These are phyloP conservation scores for Corylus avellana DNA, from an alignment of 306 rosid species.

Conservation along the genomic window DNA sequence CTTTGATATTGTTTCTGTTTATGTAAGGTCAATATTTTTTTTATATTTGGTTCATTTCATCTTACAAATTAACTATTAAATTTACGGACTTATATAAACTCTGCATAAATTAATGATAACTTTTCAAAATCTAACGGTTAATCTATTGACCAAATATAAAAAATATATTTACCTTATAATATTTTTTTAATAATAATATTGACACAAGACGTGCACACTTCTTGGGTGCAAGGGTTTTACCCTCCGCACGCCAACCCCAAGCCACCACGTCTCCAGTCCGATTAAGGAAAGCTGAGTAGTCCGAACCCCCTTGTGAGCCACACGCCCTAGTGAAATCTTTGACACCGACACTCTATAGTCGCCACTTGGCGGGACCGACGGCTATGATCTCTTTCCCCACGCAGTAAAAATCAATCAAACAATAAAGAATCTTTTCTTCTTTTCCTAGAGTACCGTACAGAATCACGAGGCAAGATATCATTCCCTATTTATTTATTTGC, in stretches of 20 bases:
- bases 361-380: background rate
- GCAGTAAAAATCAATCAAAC: background rate
- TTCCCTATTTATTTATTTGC: too few species aligned
- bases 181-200: too few species aligned
- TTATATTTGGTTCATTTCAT: too few species aligned
- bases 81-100: too few species aligned
- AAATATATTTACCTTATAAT: too few species aligned
- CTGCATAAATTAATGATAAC: too few species aligned
- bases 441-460: background rate
- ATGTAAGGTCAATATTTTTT: too few species aligned
- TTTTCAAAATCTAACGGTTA: too few species aligned
- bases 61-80: too few species aligned
- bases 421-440: background rate
- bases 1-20: too few species aligned
- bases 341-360: background rate
- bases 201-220: constrained; percentile 27
- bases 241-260: constrained; percentile 33
- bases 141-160: too few species aligned
- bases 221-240: background rate
- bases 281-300: background rate
- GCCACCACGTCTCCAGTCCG: constrained; percentile 22
- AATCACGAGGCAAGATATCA: background rate
- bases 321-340: background rate
- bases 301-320: background rate
- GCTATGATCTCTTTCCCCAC: background rate